Evolutionary conservation across 192 early-diverging fungal genomes (phyloP).

Genomic region (Entomortierella parvispora): DNA sequence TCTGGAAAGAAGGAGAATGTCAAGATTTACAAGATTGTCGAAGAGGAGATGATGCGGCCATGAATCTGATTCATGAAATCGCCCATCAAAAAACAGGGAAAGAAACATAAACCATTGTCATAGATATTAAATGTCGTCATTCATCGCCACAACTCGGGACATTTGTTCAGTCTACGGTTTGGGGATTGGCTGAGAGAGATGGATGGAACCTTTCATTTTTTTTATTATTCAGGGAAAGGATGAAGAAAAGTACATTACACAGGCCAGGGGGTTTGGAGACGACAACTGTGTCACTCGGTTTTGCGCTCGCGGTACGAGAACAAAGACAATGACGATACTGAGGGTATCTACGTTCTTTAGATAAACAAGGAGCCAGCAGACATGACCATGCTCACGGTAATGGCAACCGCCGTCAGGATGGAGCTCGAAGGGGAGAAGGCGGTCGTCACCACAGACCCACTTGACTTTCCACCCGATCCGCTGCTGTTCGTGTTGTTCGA

Average conservation of each 20-base stretch:
- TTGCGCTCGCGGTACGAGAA: no score
- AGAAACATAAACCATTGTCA: neutral
- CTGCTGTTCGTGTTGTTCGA: neutral
- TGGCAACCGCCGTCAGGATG: no score
- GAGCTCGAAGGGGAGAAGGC: neutral
- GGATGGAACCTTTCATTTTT: no score
- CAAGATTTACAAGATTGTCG: slow-evolving; percentile 56
- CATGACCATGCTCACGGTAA: neutral
- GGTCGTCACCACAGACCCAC: neutral
- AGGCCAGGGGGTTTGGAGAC: no score
- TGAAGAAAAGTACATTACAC: no score
- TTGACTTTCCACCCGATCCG: neutral
- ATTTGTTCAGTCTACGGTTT: no score
- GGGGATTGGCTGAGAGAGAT: no score
- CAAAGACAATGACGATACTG: no score
- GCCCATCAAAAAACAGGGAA: neutral
- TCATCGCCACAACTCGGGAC: no score
- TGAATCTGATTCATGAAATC: neutral
- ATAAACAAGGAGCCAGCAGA: neutral
- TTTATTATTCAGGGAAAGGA: no score
- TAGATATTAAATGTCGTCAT: neutral
- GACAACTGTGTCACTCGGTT: no score
- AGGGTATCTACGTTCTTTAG: no score
- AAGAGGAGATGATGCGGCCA: slow-evolving; percentile 48
- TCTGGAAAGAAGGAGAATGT: slow-evolving; percentile 21